These are phyloP conservation scores for Cryptococcus hybrid DNA, from an alignment of 1,284 basidiomycete genomes.

Conservation along the genomic window DNA sequence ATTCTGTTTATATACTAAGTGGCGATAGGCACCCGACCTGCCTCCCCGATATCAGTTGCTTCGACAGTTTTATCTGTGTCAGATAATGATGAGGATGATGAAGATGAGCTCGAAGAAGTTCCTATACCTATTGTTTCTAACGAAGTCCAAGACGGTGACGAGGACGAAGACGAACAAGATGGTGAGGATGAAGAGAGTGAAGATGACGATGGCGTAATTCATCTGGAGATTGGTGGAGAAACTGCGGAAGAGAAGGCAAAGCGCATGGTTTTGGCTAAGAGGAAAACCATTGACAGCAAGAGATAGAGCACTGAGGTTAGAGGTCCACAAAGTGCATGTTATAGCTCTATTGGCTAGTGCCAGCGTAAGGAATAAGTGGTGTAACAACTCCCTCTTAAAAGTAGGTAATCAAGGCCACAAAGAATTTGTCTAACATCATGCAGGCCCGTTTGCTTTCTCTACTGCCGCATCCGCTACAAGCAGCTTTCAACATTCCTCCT, in stretches of 20 bases:
- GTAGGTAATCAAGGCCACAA: conserved; percentile 50
- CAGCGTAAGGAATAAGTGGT: conserved; percentile 73
- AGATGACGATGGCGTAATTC: conserved; percentile 32
- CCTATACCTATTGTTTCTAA: conserved; percentile 28
- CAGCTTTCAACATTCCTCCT: conserved; percentile 77
- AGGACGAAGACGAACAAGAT: conserved; percentile 14
- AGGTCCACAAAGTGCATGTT: conserved; percentile 84
- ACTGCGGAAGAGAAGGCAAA: conserved; percentile 42
- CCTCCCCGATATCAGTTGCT: conserved; percentile 1
- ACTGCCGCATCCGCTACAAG: conserved; percentile 73
- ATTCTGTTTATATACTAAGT: neutral
- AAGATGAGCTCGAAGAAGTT: conserved; percentile 49
- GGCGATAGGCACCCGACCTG: neutral
- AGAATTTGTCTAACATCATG: conserved; percentile 13
- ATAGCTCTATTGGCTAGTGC: conserved; percentile 74
- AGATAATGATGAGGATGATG: conserved; percentile 14
- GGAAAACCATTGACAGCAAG: conserved; percentile 50
- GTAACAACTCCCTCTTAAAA: conserved; percentile 79
- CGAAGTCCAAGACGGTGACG: conserved; percentile 19
- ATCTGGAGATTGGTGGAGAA: conserved; percentile 43
- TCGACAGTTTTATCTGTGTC: neutral
- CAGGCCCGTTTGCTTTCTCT: conserved; percentile 70
- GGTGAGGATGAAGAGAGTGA: conserved; percentile 23
- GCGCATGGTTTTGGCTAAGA: conserved; percentile 32
- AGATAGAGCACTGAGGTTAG: conserved; percentile 70